phyloP scores from a whole-genome alignment of 106 monocot genomes.

The Dactylorhiza incarnata region DNA sequence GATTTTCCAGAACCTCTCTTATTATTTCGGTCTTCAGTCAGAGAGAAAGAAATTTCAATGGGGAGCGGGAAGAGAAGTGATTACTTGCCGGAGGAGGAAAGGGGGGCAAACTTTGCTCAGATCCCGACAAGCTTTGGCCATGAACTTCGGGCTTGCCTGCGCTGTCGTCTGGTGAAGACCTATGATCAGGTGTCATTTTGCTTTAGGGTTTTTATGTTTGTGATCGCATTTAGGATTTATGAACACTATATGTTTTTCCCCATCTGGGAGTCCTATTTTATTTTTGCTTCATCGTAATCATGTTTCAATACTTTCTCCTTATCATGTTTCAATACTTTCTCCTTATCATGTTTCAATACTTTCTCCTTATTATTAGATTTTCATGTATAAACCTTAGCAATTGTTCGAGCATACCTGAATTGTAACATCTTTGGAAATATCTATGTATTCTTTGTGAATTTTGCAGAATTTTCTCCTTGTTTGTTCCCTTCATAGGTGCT shows the following conservation, averaged over 20 bases:
- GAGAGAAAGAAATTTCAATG: constrained; percentile 10
- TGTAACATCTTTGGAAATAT: background rate
- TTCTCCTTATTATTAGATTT: background rate
- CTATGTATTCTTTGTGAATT: background rate
- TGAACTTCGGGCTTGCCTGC: constrained; percentile 90
- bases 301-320: background rate
- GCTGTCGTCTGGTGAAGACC: constrained; percentile 94
- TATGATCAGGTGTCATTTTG: constrained; percentile 66
- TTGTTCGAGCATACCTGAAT: background rate
- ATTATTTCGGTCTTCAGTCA: too few relatives aligned
- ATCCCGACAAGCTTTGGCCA: constrained; percentile 99
- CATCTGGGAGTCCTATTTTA: too few relatives aligned
- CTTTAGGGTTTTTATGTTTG: background rate
- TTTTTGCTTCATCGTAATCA: too few relatives aligned
- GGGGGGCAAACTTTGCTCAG: constrained; percentile 65
- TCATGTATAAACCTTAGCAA: background rate
- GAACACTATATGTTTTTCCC: too few relatives aligned
- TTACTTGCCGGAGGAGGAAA: constrained; percentile 43
- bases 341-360: background rate
- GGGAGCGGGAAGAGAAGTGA: constrained; percentile 42
- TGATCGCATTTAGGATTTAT: too few relatives aligned
- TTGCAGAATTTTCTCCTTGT: background rate
- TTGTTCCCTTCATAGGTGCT: background rate
- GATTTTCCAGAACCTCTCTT: too few relatives aligned
- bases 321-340: background rate